Evolutionary conservation across 176 grass and related monocot species (phyloP).

Genomic region (Carex myosuroides): DNA sequence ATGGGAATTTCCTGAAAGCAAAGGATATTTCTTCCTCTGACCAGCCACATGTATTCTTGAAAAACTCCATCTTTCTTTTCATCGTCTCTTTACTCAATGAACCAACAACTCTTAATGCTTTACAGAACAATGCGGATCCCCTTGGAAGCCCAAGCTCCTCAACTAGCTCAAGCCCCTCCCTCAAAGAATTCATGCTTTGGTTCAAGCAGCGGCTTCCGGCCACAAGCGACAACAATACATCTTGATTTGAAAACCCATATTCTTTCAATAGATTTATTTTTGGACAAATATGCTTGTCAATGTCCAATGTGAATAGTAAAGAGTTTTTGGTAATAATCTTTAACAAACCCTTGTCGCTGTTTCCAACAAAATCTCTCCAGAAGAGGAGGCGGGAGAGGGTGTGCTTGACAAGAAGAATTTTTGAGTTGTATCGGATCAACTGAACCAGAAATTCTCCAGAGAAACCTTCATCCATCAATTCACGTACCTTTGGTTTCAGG

Average conservation of each 20-base stretch:
- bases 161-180: neutral
- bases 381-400: conserved; percentile 5
- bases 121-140: neutral
- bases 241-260: neutral
- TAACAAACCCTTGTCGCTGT: neutral
- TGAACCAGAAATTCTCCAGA: neutral
- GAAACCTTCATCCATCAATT: neutral
- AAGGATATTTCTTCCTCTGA: too few relatives aligned
- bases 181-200: neutral
- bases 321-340: neutral
- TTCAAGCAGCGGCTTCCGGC: neutral
- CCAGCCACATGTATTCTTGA: too few relatives aligned
- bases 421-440: neutral
- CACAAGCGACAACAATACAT: neutral
- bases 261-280: neutral
- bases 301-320: neutral
- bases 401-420: neutral
- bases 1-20: too few relatives aligned
- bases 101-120: neutral
- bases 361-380: conserved; percentile 14
- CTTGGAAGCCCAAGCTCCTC: neutral
- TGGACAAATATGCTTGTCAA: neutral
- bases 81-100: too few relatives aligned
- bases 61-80: too few relatives aligned
- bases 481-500: neutral